These are phyloP conservation scores for Chalaropsis ovoidea DNA, from an alignment of 2,329 filamentous ascomycete species.

Conservation along the genomic window DNA sequence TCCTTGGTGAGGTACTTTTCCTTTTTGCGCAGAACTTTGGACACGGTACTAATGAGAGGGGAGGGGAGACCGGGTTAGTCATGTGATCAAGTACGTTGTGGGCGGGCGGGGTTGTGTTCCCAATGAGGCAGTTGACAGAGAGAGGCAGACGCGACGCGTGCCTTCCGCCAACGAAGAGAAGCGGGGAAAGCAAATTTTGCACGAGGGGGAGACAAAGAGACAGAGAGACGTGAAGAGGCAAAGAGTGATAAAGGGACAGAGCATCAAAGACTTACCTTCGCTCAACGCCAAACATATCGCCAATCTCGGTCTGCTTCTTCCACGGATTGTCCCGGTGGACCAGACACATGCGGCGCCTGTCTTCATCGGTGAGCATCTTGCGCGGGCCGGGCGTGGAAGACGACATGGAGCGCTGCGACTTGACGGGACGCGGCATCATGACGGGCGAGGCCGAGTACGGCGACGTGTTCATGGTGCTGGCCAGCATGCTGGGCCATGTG, in stretches of 20 bases:
- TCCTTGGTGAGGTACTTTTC: conserved; percentile 84
- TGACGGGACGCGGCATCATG: conserved; percentile 14
- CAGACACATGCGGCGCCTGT: conserved; percentile 85
- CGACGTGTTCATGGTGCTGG: conserved; percentile 29
- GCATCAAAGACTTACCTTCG: conserved; percentile 86
- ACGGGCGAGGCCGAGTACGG: background rate
- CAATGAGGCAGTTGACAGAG: too few species aligned
- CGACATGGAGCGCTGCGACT: conserved; percentile 35
- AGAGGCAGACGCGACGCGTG: too few species aligned
- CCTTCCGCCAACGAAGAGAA: too few species aligned
- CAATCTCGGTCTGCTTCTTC: conserved; percentile 93
- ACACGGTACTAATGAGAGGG: conserved; percentile 66
- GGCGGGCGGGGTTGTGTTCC: too few species aligned
- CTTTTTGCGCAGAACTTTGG: conserved; percentile 87
- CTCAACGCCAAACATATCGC: conserved; percentile 89
- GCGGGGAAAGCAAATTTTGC: background rate
- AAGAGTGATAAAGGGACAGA: background rate
- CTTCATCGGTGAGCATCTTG: conserved; percentile 82
- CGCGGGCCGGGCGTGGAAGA: conserved; percentile 52
- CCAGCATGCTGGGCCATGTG: conserved; percentile 74
- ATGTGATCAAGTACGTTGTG: background rate
- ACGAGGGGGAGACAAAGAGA: background rate
- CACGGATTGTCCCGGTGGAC: conserved; percentile 84
- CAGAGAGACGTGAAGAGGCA: background rate
- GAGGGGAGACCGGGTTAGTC: background rate